Evolutionary conservation across 495 filamentous ascomycete genomes (phyloP), one percentile per base, ranked within the genome.

Genomic region (Parmelia sp.): DNA sequence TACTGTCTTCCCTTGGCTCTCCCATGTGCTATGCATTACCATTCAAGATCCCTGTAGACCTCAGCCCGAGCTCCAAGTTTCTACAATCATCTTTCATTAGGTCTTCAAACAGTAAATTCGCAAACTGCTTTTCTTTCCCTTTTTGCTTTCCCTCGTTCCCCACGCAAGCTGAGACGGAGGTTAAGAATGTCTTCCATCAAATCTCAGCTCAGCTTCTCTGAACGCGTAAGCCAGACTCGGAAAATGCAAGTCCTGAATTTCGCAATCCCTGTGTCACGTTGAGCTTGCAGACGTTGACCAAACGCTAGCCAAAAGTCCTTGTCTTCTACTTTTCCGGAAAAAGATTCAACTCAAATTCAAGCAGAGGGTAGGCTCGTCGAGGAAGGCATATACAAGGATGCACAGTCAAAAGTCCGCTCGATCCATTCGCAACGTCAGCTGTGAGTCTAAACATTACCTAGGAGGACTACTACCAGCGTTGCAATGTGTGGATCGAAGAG

Each of bases 161-260:
- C 12, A 39, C 10, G 31, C 0, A 31, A 15, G 27, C 4, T 1
- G 14, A 6, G 12, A 53, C 10, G 7, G 29, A 55, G 6, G 29
- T 21, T 14, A 55, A 55, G 11, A 15, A 69, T 58, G 65, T 31
- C 45, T 29, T 37, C 57, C 42, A 27, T 57, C 17, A 47, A 68
- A 29, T 63, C 69, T n/a, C 49, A 62, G 15, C 63, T 85, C 62
- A 75, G 75, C 15, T 86, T 86, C 68, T 75, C 82, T 25, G 80
- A 82, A 47, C 74, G 84, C 58, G 71, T 86, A 58, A 71, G 71
- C 47, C 70, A 71, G 19, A 80, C 84, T 29, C 64, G 71, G 8
- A 77, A 74, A 71, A 75, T 79, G 77, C 71, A 77, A 51, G 74
- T 75, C 19, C 4, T 59, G 8, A 40, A 12, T 66, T 17, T 25